Base-by-base conservation (phyloP, 2,329 filamentous ascomycete genomes). In the Chrysosporium keratinophilum region DNA sequence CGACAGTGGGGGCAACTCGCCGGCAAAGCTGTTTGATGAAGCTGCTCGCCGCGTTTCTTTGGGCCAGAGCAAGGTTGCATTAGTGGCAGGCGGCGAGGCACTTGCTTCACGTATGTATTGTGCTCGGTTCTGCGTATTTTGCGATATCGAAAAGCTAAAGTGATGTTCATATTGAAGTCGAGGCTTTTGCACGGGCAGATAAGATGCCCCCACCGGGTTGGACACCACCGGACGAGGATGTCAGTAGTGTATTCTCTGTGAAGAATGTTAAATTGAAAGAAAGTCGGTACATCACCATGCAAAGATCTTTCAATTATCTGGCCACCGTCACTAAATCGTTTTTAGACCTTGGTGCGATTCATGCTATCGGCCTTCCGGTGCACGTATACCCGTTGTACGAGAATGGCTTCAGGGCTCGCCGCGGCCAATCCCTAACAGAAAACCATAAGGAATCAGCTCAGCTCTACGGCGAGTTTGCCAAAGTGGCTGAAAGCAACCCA, bases 341-440 rank as follows among this genome's bases (percentile, higher is more conserved):
- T 19, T 33, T 49, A 82, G 79, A 78, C 60, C 62, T 80, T 11
- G 81, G 79, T 1, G 74, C 76, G 1, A 68, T 70, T 1, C 82
- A 85, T 60, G 71, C 70, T 1, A 76, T 85, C 10, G 81, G 82
- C 0, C 72, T 78, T 0, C 82, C 83, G 0, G 82, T 85, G 10
- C 82, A 86, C 33, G 71, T 85, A 0, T 86, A 86, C 60, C 81
- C 83, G 0, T 62, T 86, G 0, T 85, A 83, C 60, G 83, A 85
- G 59, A 84, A 83, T 57, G 79, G 69, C 0, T 81, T 82, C 52
- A 74, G 82, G 33, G 81, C 80, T 0, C 70, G 78, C 57, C 71
- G 75, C 1, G 64, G 69, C 0, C 82, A 85, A 60, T 74, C 76
- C 1, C 65, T 78, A 0, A 52, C 65, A 19, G 74, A 78, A 3